Evolutionary conservation across 306 rosid genomes (phyloP), one percentile per base, ranked within the genome.

Genomic region (Lotus japonicus): DNA sequence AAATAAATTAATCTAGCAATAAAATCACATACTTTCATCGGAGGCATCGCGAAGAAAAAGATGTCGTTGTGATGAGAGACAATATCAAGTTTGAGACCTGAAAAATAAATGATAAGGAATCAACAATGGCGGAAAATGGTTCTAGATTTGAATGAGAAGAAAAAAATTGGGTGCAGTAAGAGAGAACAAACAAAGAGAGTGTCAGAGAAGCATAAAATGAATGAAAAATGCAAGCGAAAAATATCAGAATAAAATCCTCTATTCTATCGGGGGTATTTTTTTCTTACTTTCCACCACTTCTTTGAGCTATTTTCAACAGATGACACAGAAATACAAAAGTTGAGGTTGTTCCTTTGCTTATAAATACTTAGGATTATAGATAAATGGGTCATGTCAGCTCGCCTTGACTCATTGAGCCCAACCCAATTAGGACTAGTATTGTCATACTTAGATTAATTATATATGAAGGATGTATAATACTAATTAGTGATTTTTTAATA

Each of bases 41-140:
- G 63, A 66, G 61, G 15, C 49, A 53, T 21, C 44, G 11, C 43
- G 48, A 42, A 71, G 71, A 65, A 59, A 54, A 19, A 43, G 19
- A 31, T 11, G 56, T 42, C 0, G 5, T 60, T 21, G 64, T 50
- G 17, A 33, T 64, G 50, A 78, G 76, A 70, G 44, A 68, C 62
- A 36, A 73, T 57, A 77, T 48, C 55, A 7, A 64, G 19, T 2
- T 2, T 60, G 5, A 5, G 66, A 35, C 53, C 33, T 13, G 57
- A 42, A 26, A 58, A 23, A n/a, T n/a, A 0, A 13, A 42, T 23
- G 72, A 23, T 38, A 71, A 48, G 59, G 56, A 71, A 10, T 31
- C 7, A 5, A 1, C 7, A 56, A 33, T 46, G 15, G 7, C 19
- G 5, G 4, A 45, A 70, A 31, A 41, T 31, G 53, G 21, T 33